Conservation (phyloP, 192 early-diverging fungal genomes). For the Podila horticola region DNA sequence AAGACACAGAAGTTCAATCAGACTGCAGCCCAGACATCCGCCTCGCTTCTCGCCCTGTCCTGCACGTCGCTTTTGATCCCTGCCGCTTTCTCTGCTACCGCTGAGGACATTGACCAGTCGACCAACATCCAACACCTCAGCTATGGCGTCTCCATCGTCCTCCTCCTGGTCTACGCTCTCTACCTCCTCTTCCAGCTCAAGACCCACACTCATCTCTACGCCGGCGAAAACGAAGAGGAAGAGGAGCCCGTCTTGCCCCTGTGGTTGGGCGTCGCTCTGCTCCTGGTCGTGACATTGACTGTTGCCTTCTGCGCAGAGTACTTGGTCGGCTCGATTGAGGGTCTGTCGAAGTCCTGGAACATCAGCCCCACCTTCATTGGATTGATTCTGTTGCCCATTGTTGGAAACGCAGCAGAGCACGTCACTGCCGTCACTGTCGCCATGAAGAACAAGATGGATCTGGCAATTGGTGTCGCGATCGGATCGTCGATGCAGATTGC, state of each 20-base stretch:
- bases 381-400: slow-evolving; percentile 90
- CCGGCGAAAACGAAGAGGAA: slow-evolving; percentile 66
- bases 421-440: slow-evolving; percentile 84
- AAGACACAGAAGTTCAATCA: slow-evolving; percentile 76
- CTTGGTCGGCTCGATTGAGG: slow-evolving; percentile 85
- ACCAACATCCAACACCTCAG: slow-evolving; percentile 66
- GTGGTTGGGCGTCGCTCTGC: slow-evolving; percentile 22
- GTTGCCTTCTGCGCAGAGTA: slow-evolving; percentile 88
- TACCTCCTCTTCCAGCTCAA: slow-evolving; percentile 80
- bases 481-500: slow-evolving; percentile 94
- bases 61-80: slow-evolving; percentile 77
- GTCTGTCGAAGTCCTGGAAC: slow-evolving; percentile 73
- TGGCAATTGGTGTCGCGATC: slow-evolving; percentile 88
- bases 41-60: slow-evolving; percentile 72
- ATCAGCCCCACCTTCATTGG: slow-evolving; percentile 90
- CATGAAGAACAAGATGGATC: slow-evolving; percentile 91
- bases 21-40: slow-evolving; percentile 80
- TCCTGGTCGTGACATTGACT: slow-evolving; percentile 72
- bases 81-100: slow-evolving; percentile 63
- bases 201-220: slow-evolving; percentile 71
- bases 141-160: slow-evolving; percentile 72
- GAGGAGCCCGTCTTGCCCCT: slow-evolving; percentile 71
- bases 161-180: slow-evolving; percentile 73
- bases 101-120: slow-evolving; percentile 49
- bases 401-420: slow-evolving; percentile 92